phyloP scores from a whole-genome alignment of 2,329 filamentous ascomycete species.

The Fusarium vanettenii region DNA sequence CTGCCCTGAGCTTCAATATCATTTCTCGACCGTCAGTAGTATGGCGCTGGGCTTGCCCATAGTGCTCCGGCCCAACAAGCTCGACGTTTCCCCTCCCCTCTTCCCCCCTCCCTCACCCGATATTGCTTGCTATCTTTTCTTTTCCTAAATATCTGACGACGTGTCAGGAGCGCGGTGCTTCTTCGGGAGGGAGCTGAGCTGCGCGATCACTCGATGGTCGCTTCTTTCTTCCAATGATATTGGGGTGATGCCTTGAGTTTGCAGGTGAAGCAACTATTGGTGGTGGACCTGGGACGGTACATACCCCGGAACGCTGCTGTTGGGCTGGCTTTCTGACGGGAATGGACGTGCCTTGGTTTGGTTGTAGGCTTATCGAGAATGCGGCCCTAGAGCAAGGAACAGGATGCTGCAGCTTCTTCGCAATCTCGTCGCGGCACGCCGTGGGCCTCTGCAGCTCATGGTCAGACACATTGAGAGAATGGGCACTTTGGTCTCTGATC shows the following conservation, averaged over 20 bases:
- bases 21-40: background rate
- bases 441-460: constrained; percentile 1
- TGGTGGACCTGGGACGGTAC: constrained; percentile 6
- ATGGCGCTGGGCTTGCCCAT: constrained; percentile 4
- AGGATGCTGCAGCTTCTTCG: constrained; percentile 18
- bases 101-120: background rate
- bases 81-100: constrained; percentile 12
- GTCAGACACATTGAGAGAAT: constrained; percentile 13
- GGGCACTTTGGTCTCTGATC: constrained; percentile 11
- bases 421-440: constrained; percentile 12
- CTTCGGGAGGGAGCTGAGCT: constrained; percentile 19
- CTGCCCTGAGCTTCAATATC: background rate
- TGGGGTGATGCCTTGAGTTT: constrained; percentile 12
- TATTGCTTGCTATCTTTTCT: constrained; percentile 5
- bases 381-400: constrained; percentile 29
- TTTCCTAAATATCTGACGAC: constrained; percentile 11
- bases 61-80: constrained; percentile 19
- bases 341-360: constrained; percentile 29
- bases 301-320: constrained; percentile 23
- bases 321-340: constrained; percentile 10
- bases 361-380: constrained; percentile 12
- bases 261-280: constrained; percentile 29
- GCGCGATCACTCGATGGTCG: constrained; percentile 13
- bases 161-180: constrained; percentile 29
- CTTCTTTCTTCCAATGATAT: constrained; percentile 22